Evolutionary conservation across 2,329 filamentous ascomycete species (phyloP), one percentile per base, ranked within the genome.

Genomic region (Alternaria ethzedia): DNA sequence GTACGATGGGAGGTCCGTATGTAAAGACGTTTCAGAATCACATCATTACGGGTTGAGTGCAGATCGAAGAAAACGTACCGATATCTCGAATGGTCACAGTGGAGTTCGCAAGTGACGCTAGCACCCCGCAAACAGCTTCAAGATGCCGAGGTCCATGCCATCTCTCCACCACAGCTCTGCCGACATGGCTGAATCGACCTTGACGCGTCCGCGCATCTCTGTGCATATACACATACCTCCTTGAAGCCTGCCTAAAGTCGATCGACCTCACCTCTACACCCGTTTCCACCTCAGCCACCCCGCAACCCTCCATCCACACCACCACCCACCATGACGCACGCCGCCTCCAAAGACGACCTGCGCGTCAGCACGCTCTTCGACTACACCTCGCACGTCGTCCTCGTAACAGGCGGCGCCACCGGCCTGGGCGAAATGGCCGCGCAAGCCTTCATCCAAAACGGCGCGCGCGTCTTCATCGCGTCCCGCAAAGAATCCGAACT

Each of bases 391-490:
- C 76, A 81, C 63, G 77, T 85, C 65, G 83, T 82, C 65, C 82
- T 86, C 68, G 81, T 86, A 61, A 85, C 83, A 20, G 84, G 84
- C 63, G 84, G 83, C 58, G 83, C 83, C 10, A 85, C 84, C 59
- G 84, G 84, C 5, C 81, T 86, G 52, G 84, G 84, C 57, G 84
- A 86, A 68, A 86, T 86, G 84, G 85, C 85, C 50, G 85, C 85
- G 1, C 83, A 86, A 72, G 84, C 83, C 11, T 86, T 83, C 64
- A 80, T 86, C 21, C 79, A 83, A 58, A 86, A 86, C 64, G 84
- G 84, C 25, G 83, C 85, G 6, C 83, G 77, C 12, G 85, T 86
- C 54, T 83, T 86, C 72, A 86, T 86, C 64, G 85, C 85, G n/a
- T 83, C 81, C 10, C 82, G 85, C 52, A 86, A 86, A 73, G 82